Evolutionary conservation across 805 yeast species (phyloP).

Genomic region (Starmerella sirachaensis): DNA sequence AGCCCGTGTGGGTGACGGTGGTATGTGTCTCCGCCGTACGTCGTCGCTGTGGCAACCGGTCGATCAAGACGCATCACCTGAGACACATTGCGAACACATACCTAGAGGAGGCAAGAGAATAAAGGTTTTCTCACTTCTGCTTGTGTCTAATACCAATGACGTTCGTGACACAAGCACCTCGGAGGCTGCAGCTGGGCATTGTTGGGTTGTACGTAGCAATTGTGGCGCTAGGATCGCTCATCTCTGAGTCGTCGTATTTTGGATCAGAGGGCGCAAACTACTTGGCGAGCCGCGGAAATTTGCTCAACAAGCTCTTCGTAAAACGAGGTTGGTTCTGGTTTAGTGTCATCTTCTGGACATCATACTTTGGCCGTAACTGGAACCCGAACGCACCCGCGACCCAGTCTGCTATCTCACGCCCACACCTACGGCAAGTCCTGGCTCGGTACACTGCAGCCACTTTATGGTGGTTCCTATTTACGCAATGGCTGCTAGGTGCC

Average conservation of each 20-base stretch:
- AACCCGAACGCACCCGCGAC: neutral
- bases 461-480: conserved; percentile 70
- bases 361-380: conserved; percentile 11
- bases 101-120: too few species aligned
- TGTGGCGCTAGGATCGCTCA: conserved; percentile 10
- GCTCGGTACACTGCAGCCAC: conserved; percentile 46
- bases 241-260: neutral
- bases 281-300: conserved; percentile 43
- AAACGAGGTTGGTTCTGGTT: conserved; percentile 96
- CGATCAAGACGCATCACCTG: too few species aligned
- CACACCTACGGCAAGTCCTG: conserved; percentile 1
- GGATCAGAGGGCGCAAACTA: conserved; percentile 21
- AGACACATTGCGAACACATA: too few species aligned
- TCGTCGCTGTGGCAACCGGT: too few species aligned
- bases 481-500: conserved; percentile 76
- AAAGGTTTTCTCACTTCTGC: too few species aligned
- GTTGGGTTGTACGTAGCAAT: conserved; percentile 11
- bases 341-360: conserved; percentile 31
- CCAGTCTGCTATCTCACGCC: neutral
- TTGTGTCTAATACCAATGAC: too few species aligned
- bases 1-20: too few species aligned
- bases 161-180: conserved; percentile 4
- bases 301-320: conserved; percentile 64
- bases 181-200: conserved; percentile 3
- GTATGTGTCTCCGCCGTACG: too few species aligned